Evolutionary conservation across 192 early-diverging fungal genomes (phyloP).

Genomic region (Phlyctochytrium planicorne): DNA sequence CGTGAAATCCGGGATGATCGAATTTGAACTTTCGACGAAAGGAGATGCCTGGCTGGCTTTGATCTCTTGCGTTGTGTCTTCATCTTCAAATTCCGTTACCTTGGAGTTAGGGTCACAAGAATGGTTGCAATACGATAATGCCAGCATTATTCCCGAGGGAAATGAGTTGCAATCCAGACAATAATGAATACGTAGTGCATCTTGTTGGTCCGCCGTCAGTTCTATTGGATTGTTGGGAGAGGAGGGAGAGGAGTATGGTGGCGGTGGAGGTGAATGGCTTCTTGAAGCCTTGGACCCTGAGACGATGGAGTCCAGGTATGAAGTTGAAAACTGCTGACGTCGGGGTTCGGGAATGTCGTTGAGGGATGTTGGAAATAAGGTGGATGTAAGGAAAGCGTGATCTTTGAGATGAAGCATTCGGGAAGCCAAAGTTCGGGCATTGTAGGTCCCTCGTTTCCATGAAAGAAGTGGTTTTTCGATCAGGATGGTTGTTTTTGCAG

Average conservation of each 20-base stretch:
- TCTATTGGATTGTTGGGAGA: not conserved
- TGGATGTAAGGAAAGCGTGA: not conserved
- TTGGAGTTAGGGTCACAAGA: constrained; percentile 23
- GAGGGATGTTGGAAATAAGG: constrained; percentile 13
- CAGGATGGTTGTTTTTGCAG: not conserved
- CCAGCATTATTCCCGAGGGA: constrained; percentile 19
- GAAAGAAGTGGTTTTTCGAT: not conserved
- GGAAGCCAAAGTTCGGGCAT: not conserved
- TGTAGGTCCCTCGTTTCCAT: not conserved
- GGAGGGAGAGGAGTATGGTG: not conserved
- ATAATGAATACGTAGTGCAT: constrained; percentile 20
- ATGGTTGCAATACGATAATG: constrained; percentile 24
- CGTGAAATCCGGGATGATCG: too few species aligned
- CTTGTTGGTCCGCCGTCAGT: not conserved
- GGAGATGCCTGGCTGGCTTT: too few species aligned
- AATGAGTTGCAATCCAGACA: constrained; percentile 32
- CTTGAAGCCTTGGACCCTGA: not conserved
- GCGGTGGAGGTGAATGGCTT: not conserved
- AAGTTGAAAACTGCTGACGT: constrained; percentile 6
- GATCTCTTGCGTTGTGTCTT: too few species aligned
- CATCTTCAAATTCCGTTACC: constrained; percentile 3
- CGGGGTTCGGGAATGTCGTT: constrained; percentile 9
- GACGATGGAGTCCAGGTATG: not conserved
- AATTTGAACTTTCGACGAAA: too few species aligned
- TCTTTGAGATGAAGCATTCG: not conserved